Evolutionary conservation across 495 filamentous ascomycete species (phyloP).

Genomic region (Copromyces sp.): DNA sequence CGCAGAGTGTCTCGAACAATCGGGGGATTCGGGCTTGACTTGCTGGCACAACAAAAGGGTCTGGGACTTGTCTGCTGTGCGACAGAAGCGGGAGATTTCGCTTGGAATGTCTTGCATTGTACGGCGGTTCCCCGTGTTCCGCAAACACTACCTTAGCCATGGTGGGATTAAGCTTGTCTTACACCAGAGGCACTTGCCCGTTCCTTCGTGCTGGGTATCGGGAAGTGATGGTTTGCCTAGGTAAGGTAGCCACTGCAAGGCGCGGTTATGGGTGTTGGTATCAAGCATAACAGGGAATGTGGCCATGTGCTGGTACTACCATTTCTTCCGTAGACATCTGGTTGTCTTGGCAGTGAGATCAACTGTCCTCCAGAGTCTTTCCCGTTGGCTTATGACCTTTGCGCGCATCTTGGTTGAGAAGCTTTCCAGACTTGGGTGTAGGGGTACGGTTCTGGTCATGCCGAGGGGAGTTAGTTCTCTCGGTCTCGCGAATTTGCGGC

Average conservation of each 20-base stretch:
- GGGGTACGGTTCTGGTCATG: not conserved
- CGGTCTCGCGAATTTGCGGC: not conserved
- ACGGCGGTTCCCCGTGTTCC: not conserved
- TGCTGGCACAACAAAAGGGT: not conserved
- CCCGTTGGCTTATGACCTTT: not conserved
- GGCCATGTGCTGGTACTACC: too few species aligned
- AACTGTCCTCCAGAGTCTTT: not conserved
- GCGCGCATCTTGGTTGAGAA: too few species aligned
- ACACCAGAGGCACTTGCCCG: not conserved
- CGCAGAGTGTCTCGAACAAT: not conserved
- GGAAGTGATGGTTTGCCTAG: not conserved
- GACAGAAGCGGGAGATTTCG: not conserved
- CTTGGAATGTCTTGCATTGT: not conserved
- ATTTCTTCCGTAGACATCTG: too few species aligned
- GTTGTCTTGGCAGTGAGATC: too few species aligned
- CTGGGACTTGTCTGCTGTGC: not conserved
- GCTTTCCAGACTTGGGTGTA: too few species aligned
- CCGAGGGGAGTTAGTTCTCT: not conserved
- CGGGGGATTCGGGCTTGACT: not conserved
- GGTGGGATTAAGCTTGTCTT: not conserved
- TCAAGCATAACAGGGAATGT: too few species aligned
- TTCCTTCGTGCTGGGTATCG: not conserved
- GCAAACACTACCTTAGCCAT: not conserved
- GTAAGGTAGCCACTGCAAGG: not conserved
- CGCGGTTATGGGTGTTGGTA: not conserved